Base-by-base conservation (phyloP, 768 basidiomycete species). In the Obba rivulosa region DNA sequence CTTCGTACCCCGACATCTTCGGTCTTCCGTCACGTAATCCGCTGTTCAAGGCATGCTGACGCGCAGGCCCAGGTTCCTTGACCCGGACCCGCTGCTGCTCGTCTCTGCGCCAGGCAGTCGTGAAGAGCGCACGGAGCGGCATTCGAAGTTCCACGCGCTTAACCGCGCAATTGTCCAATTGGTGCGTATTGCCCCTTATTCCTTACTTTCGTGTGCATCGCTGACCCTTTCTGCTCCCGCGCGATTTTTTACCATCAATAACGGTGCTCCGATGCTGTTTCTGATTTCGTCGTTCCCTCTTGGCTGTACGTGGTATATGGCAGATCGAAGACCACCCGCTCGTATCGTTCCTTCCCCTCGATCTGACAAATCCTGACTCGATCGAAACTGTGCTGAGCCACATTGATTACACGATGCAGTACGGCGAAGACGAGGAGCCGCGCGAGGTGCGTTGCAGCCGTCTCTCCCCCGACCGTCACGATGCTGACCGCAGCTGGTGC, bases 321-420 rank as follows among this genome's bases (percentile, higher is more conserved):
- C 50, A 97, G 95, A 98, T 99, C 65, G 93, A 97, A 64, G 96
- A 98, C 66, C 93, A 98, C 64, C 96, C 95, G 23, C 79, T 99
- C 35, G 96, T 99, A 18, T 93, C 92, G 2, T 99, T 99, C 73
- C 69, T 99, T 34, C 94, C 96, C 3, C 77, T 99, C 35, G 92
- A 99, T 68, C 80, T 98, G 28, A 83, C 92, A 14, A 80, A 82
- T 53, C 79, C 92, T 42, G 92, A 96, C 58, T 94, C 92, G 1
- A 75, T 99, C 45, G 89, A 91, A 61, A 84, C 80, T 2, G 83
- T 97, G 9, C 75, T 99, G 50, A 93, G 92, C 63, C 93, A 99
- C 64, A 88, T 99, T 46, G 96, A 99, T 70, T 95, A 92, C 59
- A 87, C 92, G 49, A 93, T 99, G 83, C 96, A 99, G 64, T 99